Evolutionary conservation across 2,329 filamentous ascomycete species (phyloP).

Genomic region (Neodidymelliopsis sp.): DNA sequence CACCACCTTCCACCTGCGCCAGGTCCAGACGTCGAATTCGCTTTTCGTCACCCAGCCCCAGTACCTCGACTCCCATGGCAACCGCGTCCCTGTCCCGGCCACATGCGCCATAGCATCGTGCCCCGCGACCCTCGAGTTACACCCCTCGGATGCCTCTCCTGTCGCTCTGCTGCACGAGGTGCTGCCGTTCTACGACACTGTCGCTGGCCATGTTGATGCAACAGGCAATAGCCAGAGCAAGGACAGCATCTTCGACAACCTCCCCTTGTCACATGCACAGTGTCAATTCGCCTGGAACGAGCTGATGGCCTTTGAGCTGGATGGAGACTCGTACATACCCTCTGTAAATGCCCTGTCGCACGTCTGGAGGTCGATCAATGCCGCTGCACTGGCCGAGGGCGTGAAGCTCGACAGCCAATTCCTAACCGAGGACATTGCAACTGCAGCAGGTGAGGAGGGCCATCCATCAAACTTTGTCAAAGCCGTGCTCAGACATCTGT

Average conservation of each 20-base stretch:
- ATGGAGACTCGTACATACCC: conserved; percentile 54
- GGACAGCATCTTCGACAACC: conserved; percentile 54
- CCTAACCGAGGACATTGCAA: conserved; percentile 42
- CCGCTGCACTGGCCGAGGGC: conserved; percentile 51
- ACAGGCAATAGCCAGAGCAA: conserved; percentile 44
- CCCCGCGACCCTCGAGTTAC: conserved; percentile 54
- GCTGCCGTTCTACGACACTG: conserved; percentile 50
- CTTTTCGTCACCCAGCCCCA: conserved; percentile 61
- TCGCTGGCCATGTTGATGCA: conserved; percentile 38
- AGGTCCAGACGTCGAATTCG: conserved; percentile 71
- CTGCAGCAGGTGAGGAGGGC: conserved; percentile 45
- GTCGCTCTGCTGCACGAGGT: conserved; percentile 44
- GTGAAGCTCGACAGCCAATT: conserved; percentile 51
- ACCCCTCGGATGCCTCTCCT: conserved; percentile 46
- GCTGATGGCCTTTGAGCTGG: conserved; percentile 61
- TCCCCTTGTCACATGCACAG: conserved; percentile 61
- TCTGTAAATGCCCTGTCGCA: conserved; percentile 56
- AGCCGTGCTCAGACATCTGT: conserved; percentile 49
- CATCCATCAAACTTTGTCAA: conserved; percentile 48
- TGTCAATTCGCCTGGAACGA: conserved; percentile 60
- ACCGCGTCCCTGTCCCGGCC: conserved; percentile 42
- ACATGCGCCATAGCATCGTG: conserved; percentile 55
- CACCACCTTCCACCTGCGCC: conserved; percentile 66
- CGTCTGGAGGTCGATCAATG: conserved; percentile 58
- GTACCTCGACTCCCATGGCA: conserved; percentile 47